Percentiles rank a stretch among this genome's conserved stretches.
Conservation (phyloP, 2,329 filamentous ascomycete species). For the Fusarium sp. region DNA sequence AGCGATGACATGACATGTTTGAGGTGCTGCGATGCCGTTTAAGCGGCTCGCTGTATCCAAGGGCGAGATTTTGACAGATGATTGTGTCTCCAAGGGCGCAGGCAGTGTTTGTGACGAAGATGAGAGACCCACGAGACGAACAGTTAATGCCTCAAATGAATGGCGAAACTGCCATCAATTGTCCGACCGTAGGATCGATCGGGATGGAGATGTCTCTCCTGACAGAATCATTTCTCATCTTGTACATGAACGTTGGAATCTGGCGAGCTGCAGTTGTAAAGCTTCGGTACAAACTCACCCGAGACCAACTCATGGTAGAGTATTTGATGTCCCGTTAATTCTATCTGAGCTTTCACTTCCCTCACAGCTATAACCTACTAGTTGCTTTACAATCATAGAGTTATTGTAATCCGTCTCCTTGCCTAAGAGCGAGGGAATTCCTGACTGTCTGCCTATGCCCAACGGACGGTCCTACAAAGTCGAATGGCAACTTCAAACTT, state of each 20-base stretch:
- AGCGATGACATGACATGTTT: background rate
- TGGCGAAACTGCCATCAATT: too few relatives aligned
- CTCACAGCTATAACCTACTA: background rate
- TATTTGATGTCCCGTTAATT: background rate
- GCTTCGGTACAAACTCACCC: background rate
- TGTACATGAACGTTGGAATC: background rate
- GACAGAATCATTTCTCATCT: background rate
- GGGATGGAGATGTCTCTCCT: background rate
- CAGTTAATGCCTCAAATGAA: background rate
- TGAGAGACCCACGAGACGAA: background rate
- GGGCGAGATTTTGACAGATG: background rate
- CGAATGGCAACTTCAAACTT: background rate
- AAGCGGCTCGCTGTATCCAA: background rate
- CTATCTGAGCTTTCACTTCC: background rate
- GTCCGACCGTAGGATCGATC: too few relatives aligned
- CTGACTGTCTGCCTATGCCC: background rate
- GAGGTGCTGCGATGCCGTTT: background rate
- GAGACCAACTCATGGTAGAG: background rate
- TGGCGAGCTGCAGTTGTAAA: background rate
- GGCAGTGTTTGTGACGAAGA: background rate
- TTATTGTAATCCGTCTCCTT: background rate
- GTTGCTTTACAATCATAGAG: background rate
- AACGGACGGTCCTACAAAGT: background rate
- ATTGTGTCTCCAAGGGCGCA: slow-evolving; percentile 6
- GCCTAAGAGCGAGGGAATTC: background rate